Percentiles rank a stretch among this genome's conserved stretches.
phyloP scores from a whole-genome alignment of 352 stramenopile species.

The Phytopythium delawarense region DNA sequence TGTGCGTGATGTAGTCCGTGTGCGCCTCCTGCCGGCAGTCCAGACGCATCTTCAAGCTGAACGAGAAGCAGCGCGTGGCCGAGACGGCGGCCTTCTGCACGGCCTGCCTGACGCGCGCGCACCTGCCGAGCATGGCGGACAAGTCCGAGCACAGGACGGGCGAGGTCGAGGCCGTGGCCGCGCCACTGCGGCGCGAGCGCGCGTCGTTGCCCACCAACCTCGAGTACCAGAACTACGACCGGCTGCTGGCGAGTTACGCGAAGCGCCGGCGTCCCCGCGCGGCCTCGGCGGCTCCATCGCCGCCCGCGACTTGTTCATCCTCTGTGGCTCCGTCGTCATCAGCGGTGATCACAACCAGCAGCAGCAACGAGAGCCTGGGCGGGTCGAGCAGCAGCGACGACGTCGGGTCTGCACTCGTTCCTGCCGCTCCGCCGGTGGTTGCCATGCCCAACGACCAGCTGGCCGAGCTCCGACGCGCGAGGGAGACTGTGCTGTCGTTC shows the following conservation, averaged over 20 bases:
- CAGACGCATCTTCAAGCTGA: constrained; percentile 31
- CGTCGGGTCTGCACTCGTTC: no score
- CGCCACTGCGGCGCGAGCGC: background rate
- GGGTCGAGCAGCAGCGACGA: background rate
- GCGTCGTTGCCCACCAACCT: background rate
- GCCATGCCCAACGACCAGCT: background rate
- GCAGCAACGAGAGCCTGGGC: background rate
- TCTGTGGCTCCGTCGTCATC: background rate
- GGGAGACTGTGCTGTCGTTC: constrained; percentile 5
- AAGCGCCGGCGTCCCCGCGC: background rate
- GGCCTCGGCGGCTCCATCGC: background rate
- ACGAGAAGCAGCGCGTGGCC: constrained; percentile 20
- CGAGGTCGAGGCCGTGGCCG: no score
- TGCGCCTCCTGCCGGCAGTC: constrained; percentile 30
- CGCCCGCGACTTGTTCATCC: background rate
- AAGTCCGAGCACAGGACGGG: no score
- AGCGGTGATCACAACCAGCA: background rate
- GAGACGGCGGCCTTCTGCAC: constrained; percentile 38
- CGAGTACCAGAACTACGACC: constrained; percentile 9
- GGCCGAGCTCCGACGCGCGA: background rate
- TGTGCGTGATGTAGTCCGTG: constrained; percentile 23
- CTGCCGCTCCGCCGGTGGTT: no score
- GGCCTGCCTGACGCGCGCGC: constrained; percentile 31
- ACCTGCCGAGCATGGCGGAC: constrained; percentile 3
- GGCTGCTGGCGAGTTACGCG: constrained; percentile 1